Evolutionary conservation across 148 eudicot species (phyloP).

Genomic region (Chenopodium quinoa): DNA sequence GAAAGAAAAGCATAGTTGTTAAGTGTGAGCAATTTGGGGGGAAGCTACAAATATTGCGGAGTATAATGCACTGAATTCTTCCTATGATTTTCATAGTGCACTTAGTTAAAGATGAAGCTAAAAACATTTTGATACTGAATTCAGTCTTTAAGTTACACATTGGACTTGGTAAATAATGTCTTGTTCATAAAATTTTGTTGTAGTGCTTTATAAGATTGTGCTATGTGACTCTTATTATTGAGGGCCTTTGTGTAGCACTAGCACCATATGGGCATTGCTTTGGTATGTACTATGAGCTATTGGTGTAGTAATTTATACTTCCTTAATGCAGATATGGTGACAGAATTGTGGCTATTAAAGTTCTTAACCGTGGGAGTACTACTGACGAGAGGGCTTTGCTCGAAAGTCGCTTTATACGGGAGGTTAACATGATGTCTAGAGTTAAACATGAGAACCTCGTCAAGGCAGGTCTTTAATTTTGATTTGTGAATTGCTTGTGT

Average conservation of each 20-base stretch:
- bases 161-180: not conserved
- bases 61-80: not conserved
- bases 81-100: not conserved
- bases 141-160: too few species aligned
- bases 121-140: not conserved
- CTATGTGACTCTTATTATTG: not conserved
- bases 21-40: not conserved
- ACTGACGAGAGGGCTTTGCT: slow-evolving; percentile 64
- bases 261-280: not conserved
- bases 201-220: not conserved
- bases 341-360: slow-evolving; percentile 84
- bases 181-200: not conserved
- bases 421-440: slow-evolving; percentile 91
- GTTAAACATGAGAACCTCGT: slow-evolving; percentile 90
- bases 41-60: not conserved
- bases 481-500: not conserved
- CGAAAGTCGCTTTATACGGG: slow-evolving; percentile 82
- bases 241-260: not conserved
- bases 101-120: not conserved
- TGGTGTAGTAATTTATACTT: slow-evolving; percentile 7
- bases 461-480: slow-evolving; percentile 44
- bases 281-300: not conserved
- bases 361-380: slow-evolving; percentile 72
- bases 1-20: not conserved
- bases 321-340: slow-evolving; percentile 63